Conservation (phyloP, 805 yeast species). For the Vanderwaltozyma verrucispora region DNA sequence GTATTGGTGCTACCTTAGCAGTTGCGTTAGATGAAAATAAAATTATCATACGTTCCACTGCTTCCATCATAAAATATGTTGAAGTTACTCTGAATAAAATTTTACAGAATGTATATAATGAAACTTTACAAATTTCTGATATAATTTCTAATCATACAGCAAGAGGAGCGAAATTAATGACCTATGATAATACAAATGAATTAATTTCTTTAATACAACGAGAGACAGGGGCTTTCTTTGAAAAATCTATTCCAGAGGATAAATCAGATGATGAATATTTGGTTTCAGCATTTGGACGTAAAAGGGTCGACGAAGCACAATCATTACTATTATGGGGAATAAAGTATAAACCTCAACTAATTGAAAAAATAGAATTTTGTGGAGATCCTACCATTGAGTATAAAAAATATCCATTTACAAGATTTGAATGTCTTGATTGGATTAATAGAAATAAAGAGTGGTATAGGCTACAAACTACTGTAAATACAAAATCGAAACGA, state of each 20-base stretch:
- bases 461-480: slow-evolving; percentile 15
- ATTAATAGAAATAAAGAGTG: slow-evolving; percentile 13
- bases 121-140: slow-evolving; percentile 6
- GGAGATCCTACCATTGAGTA: slow-evolving; percentile 1
- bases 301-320: slow-evolving; percentile 18
- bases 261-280: slow-evolving; percentile 3
- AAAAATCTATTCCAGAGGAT: slow-evolving; percentile 2
- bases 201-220: slow-evolving; percentile 14
- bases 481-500: background rate
- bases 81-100: slow-evolving; percentile 24
- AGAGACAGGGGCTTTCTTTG: slow-evolving; percentile 16
- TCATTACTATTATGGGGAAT: slow-evolving; percentile 19
- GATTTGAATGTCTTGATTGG: slow-evolving; percentile 23
- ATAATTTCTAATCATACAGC: slow-evolving; percentile 10
- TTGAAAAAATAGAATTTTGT: slow-evolving; percentile 5
- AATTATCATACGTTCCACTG: slow-evolving; percentile 18
- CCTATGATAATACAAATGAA: slow-evolving; percentile 4
- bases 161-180: slow-evolving; percentile 3
- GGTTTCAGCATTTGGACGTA: slow-evolving; percentile 23
- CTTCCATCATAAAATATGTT: slow-evolving; percentile 19
- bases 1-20: slow-evolving; percentile 22
- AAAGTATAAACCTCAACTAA: slow-evolving; percentile 12
- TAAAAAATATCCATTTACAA: slow-evolving; percentile 19
- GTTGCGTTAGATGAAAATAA: slow-evolving; percentile 21
- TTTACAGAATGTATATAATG: slow-evolving; percentile 18